Evolutionary conservation across 2,329 filamentous ascomycete genomes (phyloP).

Genomic region (Ceratocystis diversiconidia): DNA sequence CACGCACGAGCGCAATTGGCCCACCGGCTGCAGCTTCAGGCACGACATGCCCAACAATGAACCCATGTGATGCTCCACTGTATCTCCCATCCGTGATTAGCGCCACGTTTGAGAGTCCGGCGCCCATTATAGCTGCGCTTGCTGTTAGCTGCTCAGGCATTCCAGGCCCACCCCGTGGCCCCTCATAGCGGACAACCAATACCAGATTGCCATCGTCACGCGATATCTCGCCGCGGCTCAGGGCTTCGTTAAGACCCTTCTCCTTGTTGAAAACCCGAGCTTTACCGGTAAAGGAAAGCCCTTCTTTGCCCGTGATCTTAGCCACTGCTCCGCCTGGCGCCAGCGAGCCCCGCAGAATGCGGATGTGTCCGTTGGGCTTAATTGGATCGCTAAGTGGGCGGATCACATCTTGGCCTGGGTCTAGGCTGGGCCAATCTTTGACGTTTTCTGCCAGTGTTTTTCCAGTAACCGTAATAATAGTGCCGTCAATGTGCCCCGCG

Average conservation of each 20-base stretch:
- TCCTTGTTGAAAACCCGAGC: constrained; percentile 83
- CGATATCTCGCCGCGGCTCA: constrained; percentile 51
- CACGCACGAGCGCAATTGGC: constrained; percentile 65
- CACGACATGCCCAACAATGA: constrained; percentile 85
- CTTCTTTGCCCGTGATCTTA: constrained; percentile 95
- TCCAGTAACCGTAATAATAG: constrained; percentile 69
- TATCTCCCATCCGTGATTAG: constrained; percentile 89
- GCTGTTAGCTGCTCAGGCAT: constrained; percentile 94
- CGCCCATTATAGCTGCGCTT: constrained; percentile 82
- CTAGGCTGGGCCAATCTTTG: constrained; percentile 58
- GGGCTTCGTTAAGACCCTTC: constrained; percentile 57
- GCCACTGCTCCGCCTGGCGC: constrained; percentile 81
- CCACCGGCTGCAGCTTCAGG: constrained; percentile 84
- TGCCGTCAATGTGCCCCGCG: constrained; percentile 59
- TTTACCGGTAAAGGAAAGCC: constrained; percentile 63
- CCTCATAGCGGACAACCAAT: constrained; percentile 83
- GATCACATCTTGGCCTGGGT: constrained; percentile 71
- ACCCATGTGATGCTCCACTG: constrained; percentile 75
- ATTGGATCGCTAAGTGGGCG: constrained; percentile 56
- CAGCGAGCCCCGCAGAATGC: constrained; percentile 75
- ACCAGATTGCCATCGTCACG: constrained; percentile 59
- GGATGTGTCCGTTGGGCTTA: constrained; percentile 74
- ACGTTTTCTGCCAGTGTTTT: constrained; percentile 74
- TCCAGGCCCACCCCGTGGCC: constrained; percentile 80
- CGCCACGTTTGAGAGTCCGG: constrained; percentile 72